Conservation (phyloP, 371 early-diverging fungal species). For the Coemansia sp. region DNA sequence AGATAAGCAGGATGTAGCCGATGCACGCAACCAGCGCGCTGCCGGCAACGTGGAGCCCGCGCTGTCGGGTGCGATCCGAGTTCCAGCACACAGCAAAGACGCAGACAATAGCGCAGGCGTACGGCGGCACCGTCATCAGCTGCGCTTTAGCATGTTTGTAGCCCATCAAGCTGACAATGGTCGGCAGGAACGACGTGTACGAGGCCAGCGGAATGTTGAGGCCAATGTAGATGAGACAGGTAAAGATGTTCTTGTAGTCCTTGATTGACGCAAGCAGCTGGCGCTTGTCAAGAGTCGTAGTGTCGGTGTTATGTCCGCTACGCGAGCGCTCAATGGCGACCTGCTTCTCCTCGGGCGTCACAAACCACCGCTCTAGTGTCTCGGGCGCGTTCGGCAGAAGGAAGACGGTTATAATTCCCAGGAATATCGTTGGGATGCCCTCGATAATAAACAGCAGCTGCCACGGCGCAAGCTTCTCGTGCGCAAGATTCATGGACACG, state of each 20-base stretch:
- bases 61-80: slow-evolving; percentile 62
- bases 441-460: slow-evolving; percentile 62
- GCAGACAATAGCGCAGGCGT: slow-evolving; percentile 48
- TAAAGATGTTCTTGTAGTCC: slow-evolving; percentile 38
- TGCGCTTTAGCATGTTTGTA: slow-evolving; percentile 46
- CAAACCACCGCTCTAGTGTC: slow-evolving; percentile 57
- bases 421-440: slow-evolving; percentile 57
- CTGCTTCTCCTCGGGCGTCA: slow-evolving; percentile 60
- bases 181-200: slow-evolving; percentile 50
- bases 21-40: slow-evolving; percentile 61
- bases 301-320: slow-evolving; percentile 27
- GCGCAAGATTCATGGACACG: slow-evolving; percentile 42
- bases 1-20: slow-evolving; percentile 64
- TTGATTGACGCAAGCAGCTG: slow-evolving; percentile 36
- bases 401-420: slow-evolving; percentile 58
- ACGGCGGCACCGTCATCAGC: slow-evolving; percentile 53
- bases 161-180: slow-evolving; percentile 51
- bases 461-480: slow-evolving; percentile 42
- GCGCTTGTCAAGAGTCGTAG: slow-evolving; percentile 29
- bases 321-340: slow-evolving; percentile 60
- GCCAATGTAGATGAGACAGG: slow-evolving; percentile 42
- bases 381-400: slow-evolving; percentile 71
- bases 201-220: slow-evolving; percentile 48
- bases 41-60: slow-evolving; percentile 62
- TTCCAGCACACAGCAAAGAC: slow-evolving; percentile 59